These are phyloP conservation scores for Xerocomus brunneocitrinus DNA, from an alignment of 768 basidiomycete species.

Conservation along the genomic window DNA sequence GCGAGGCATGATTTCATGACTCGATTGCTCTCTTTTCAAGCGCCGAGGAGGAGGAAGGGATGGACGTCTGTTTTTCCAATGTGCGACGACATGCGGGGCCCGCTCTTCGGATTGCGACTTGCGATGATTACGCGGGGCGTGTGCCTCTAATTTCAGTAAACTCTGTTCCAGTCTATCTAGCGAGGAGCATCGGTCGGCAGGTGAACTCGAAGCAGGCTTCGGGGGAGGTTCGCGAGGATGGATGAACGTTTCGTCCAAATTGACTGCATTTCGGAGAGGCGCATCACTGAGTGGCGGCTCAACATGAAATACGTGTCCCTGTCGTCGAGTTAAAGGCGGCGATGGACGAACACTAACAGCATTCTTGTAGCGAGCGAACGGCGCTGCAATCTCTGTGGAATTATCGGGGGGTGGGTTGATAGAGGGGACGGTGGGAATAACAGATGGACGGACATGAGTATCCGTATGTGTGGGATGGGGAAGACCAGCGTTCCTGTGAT, in stretches of 20 bases:
- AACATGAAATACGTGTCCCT: conserved; percentile 25
- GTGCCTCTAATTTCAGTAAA: conserved; percentile 29
- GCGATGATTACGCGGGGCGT: conserved; percentile 24
- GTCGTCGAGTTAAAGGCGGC: conserved; percentile 16
- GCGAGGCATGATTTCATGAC: not conserved
- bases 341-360: conserved; percentile 4
- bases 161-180: conserved; percentile 33
- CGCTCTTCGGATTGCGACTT: conserved; percentile 18
- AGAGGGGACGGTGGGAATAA: not conserved
- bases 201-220: conserved; percentile 9
- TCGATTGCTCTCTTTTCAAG: conserved; percentile 14
- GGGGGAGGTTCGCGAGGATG: conserved; percentile 20
- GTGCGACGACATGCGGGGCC: not conserved
- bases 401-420: not conserved
- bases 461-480: not conserved
- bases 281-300: conserved; percentile 1
- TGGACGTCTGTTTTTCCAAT: conserved; percentile 14
- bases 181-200: conserved; percentile 25
- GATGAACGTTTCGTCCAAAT: conserved; percentile 11
- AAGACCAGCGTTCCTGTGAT: conserved; percentile 1
- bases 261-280: not conserved
- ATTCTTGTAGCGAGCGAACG: conserved; percentile 9
- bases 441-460: not conserved
- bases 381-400: not conserved
- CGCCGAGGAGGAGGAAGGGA: conserved; percentile 17